phyloP scores from a whole-genome alignment of 2,329 filamentous ascomycete genomes.

The Aspergillus quadrilineatus region DNA sequence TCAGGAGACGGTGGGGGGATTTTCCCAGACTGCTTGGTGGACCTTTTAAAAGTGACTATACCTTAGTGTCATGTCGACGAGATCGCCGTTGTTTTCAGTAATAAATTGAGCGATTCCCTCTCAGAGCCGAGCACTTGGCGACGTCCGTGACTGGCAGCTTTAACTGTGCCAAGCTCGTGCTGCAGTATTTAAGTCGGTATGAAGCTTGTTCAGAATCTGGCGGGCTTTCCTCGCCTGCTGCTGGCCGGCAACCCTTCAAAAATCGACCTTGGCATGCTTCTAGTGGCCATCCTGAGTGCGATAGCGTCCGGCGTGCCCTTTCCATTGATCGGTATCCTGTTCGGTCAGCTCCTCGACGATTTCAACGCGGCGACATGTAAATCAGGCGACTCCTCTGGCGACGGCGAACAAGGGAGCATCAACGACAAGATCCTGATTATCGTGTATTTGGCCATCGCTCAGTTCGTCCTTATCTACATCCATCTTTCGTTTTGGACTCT shows the following conservation, averaged over 20 bases:
- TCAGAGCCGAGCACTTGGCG: conserved; percentile 5
- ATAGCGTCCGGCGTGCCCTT: conserved; percentile 43
- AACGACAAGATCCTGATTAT: conserved; percentile 60
- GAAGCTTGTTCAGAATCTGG: conserved; percentile 32
- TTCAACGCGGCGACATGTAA: conserved; percentile 36
- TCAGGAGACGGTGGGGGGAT: conserved; percentile 3
- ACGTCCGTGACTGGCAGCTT: conserved; percentile 3
- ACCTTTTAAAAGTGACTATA: not conserved
- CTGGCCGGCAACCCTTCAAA: conserved; percentile 39
- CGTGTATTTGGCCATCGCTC: conserved; percentile 63
- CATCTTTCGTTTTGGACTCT: conserved; percentile 65
- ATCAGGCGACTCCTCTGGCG: conserved; percentile 14
- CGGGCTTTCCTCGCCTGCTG: conserved; percentile 37
- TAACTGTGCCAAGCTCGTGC: conserved; percentile 1
- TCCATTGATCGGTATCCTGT: conserved; percentile 41
- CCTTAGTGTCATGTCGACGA: not conserved
- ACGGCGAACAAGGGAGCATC: conserved; percentile 26
- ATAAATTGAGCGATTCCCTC: conserved; percentile 7
- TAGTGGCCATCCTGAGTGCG: conserved; percentile 29
- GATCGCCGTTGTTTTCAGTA: not conserved
- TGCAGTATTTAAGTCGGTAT: conserved; percentile 20
- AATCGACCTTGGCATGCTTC: conserved; percentile 28
- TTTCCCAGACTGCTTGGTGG: not conserved
- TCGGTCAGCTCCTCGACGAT: conserved; percentile 42
- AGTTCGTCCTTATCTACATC: conserved; percentile 63